Evolutionary conservation across 768 basidiomycete species (phyloP).

Genomic region (Hericium erinaceus): DNA sequence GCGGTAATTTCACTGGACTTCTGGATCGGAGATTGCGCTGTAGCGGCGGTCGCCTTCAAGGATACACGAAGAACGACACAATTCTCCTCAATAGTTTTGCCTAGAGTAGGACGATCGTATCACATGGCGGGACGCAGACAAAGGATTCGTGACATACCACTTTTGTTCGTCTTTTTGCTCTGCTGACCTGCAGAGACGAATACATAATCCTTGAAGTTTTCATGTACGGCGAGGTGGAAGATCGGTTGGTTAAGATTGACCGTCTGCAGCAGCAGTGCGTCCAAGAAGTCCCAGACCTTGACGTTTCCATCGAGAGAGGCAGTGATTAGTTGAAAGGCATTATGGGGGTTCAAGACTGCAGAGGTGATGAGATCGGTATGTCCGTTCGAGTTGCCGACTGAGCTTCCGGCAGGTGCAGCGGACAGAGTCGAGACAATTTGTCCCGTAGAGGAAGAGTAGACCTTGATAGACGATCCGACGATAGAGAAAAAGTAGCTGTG

Average conservation of each 20-base stretch:
- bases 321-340: constrained; percentile 84
- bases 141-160: constrained; percentile 15
- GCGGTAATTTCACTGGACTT: constrained; percentile 41
- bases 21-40: constrained; percentile 30
- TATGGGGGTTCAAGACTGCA: constrained; percentile 71
- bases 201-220: constrained; percentile 54
- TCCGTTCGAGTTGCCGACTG: constrained; percentile 20
- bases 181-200: constrained; percentile 58
- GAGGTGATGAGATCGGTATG: constrained; percentile 57
- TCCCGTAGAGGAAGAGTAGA: constrained; percentile 72
- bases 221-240: constrained; percentile 62
- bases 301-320: constrained; percentile 77
- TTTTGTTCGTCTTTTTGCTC: constrained; percentile 33
- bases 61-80: constrained; percentile 57
- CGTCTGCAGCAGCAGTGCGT: constrained; percentile 68
- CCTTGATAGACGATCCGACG: constrained; percentile 72
- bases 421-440: constrained; percentile 79
- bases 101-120: not conserved
- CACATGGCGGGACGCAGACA: not conserved
- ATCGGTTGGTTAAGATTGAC: constrained; percentile 65
- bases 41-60: constrained; percentile 36
- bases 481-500: constrained; percentile 84
- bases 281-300: constrained; percentile 90
- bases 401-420: constrained; percentile 25
- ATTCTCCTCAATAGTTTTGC: constrained; percentile 23